Base-by-base conservation (phyloP, 257 asterid species). In the Rehmannia glutinosa region DNA sequence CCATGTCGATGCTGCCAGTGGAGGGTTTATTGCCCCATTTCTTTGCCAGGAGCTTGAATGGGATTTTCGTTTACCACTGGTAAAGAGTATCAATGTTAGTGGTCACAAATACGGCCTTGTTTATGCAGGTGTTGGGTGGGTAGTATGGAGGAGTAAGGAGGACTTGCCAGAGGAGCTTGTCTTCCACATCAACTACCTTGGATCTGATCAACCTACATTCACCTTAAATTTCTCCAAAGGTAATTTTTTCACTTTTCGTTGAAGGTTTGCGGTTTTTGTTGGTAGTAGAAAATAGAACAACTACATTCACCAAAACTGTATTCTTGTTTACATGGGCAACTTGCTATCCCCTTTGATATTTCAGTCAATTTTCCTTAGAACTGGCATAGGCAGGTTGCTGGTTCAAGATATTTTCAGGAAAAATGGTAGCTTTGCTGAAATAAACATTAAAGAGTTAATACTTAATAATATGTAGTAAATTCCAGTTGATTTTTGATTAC, bases 1-100 rank as follows among this genome's bases (percentile, higher is more conserved):
- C 35, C 96, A 89, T 62, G 95, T 89, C 7, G 95, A 89, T 83
- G 96, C 96, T 6, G 96, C 96, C 8, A 86, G 96, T 62, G 95
- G 96, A 66, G 96, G 96, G 23, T 89, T 89, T 55, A 73, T 89
- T 20, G 95, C 92, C 32, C 96, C 96, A 3, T 89, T 89, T 60
- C 62, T 89, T 19, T 83, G 71, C 69, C 92, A 88, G 20, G 95
- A 89, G 20, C 88, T 86, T 0, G 87, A 83, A 53, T 89, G 96
- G 96, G 96, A 89, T 82, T 89, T 89, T 59, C 87, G 92, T n/a
- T 73, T 86, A 38, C 87, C 95, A 0, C 66, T 86, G 12, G 96
- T 89, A 55, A 89, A 80, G 82, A 86, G 96, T 64, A 86, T 89
- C 64, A 89, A 89, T 61, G 95, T 88, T 59, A 88, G 96, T 23